Base-by-base conservation (phyloP, 1,284 basidiomycete genomes). In the Earliella scabrosa region DNA sequence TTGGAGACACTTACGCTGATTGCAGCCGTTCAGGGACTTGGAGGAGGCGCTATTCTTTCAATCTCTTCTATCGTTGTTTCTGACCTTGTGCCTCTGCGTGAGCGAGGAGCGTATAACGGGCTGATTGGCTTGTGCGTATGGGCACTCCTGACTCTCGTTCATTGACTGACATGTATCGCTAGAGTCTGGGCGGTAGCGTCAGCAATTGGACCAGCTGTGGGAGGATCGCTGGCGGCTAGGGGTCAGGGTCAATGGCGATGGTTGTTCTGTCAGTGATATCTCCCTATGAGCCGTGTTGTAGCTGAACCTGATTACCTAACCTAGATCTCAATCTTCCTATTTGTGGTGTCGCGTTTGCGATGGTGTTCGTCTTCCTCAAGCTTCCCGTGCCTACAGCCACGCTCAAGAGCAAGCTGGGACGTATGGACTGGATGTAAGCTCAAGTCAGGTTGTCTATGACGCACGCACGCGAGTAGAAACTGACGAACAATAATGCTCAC, bases 1-100 rank as follows among this genome's bases (percentile, higher is more conserved):
- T 31, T 18, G 27, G n/a, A 6, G 2, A 52, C 34, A 5, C 32
- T 34, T 2, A 34, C 16, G 3, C 2, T 5, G 10, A 6, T 38
- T 13, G n/a, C 34, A 55, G 58, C 73, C 2, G 63, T 82, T 9
- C 80, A 82, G 56, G 80, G 81, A 14, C 63, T 81, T 36, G 81
- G 82, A 8, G 77, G 76, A 4, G 81, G 81, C 4, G 77, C 75
- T 3, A 78, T 82, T 46, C 63, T 75, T 7, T 62, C 74, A 0
- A 61, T 81, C 5, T 47, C 39, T 13, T 31, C 52, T 9, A 64
- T 64, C 39, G 52, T 64, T 11, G n/a, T 60, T 14, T 62, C 63
- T 7, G 63, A 64, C 45, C 27, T 64, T 2, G 58, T 64, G 13
- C 21, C 63, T 2, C 52, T 64, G 11, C 20, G 46, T 3, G 63